A percentile compares a stretch with the other conserved stretches of the same genome.
These are phyloP conservation scores for Eremomyces bilateralis DNA, from an alignment of 495 filamentous ascomycete species.

Conservation along the genomic window DNA sequence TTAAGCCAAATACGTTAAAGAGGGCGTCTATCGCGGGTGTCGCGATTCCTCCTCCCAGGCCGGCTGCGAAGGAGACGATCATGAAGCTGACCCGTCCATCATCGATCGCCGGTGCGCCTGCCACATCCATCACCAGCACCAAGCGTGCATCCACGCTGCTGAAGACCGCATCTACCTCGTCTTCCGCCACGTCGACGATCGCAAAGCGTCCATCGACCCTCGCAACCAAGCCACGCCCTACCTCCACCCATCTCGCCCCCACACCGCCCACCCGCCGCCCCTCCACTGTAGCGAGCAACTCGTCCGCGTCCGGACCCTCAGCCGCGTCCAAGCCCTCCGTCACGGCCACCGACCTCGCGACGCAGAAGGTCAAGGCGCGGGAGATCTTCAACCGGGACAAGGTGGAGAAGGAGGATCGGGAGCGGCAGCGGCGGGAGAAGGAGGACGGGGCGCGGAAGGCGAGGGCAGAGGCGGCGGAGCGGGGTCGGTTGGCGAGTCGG, in stretches of 20 bases:
- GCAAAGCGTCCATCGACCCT: conserved; percentile 2
- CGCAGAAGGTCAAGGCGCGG: conserved; percentile 31
- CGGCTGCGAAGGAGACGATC: not conserved
- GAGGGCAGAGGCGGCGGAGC: conserved; percentile 33
- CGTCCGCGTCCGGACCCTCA: not conserved
- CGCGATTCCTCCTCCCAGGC: too few species aligned
- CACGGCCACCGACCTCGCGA: conserved; percentile 26
- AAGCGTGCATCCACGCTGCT: not conserved
- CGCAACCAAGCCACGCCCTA: conserved; percentile 1
- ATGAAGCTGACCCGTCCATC: not conserved
- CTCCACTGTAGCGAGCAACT: conserved; percentile 3
- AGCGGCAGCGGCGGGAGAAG: conserved; percentile 9
- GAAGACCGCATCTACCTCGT: not conserved
- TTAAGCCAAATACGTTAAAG: not conserved
- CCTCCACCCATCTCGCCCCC: not conserved
- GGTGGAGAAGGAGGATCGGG: conserved; percentile 27
- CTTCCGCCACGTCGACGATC: not conserved
- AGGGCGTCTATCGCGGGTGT: too few species aligned
- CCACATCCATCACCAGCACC: not conserved
- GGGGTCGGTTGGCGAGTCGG: conserved; percentile 35
- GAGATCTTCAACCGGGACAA: conserved; percentile 39
- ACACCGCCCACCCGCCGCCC: not conserved
- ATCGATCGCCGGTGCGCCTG: not conserved
- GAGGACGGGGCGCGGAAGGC: conserved; percentile 13
- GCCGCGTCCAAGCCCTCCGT: conserved; percentile 19